These are phyloP conservation scores for Nakazawaea peltata DNA, from an alignment of 805 yeast genomes.

Conservation along the genomic window DNA sequence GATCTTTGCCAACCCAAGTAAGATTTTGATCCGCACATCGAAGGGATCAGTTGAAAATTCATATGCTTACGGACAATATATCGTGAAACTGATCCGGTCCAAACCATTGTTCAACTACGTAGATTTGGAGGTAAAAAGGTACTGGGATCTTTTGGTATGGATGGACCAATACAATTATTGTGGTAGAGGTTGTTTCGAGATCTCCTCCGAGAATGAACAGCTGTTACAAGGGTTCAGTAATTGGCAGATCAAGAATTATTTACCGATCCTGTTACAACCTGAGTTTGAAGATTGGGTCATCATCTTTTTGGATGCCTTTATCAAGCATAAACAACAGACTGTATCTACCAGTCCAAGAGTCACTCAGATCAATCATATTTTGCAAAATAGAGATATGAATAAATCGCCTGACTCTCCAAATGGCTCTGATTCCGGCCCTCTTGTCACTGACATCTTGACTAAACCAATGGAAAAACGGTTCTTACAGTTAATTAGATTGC, in stretches of 20 bases:
- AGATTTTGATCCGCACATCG: slow-evolving; percentile 61
- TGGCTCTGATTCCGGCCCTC: slow-evolving; percentile 1
- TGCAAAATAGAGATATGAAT: slow-evolving; percentile 31
- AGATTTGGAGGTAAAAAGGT: slow-evolving; percentile 63
- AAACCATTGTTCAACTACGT: slow-evolving; percentile 78
- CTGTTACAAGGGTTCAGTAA: slow-evolving; percentile 41
- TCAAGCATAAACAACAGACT: slow-evolving; percentile 41
- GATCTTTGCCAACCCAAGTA: slow-evolving; percentile 73
- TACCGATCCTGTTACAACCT: slow-evolving; percentile 67
- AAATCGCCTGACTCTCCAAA: slow-evolving; percentile 11
- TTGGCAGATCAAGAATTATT: slow-evolving; percentile 74
- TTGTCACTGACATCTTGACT: slow-evolving; percentile 36
- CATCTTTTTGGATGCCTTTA: slow-evolving; percentile 63
- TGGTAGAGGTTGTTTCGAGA: slow-evolving; percentile 51
- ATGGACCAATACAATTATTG: slow-evolving; percentile 87
- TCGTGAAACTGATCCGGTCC: slow-evolving; percentile 67
- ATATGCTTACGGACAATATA: slow-evolving; percentile 83
- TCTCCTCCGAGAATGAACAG: slow-evolving; percentile 35
- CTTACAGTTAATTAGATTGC: slow-evolving; percentile 55
- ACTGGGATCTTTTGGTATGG: slow-evolving; percentile 95
- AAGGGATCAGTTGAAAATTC: slow-evolving; percentile 80
- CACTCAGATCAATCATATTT: slow-evolving; percentile 57
- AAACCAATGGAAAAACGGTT: slow-evolving; percentile 61
- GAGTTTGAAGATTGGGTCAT: slow-evolving; percentile 88
- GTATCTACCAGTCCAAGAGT: slow-evolving; percentile 37